Percentiles rank a stretch among this genome's conserved stretches.
These are phyloP conservation scores for Cyberlindnera suaveolens DNA, from an alignment of 805 yeast genomes.

Conservation along the genomic window DNA sequence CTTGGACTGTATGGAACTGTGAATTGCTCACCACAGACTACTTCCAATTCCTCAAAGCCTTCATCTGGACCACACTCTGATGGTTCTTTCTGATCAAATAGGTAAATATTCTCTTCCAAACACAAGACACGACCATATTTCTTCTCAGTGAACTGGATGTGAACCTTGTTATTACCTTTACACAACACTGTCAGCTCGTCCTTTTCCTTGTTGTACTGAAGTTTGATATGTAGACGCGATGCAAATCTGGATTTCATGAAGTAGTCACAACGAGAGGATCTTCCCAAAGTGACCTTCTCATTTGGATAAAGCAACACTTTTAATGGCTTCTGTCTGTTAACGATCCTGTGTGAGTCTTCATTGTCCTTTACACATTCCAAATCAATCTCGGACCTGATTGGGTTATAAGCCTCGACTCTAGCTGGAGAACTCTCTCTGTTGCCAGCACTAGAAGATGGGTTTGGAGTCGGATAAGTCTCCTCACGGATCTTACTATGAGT, in stretches of 20 bases:
- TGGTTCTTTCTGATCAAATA: conserved; percentile 11
- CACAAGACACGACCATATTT: conserved; percentile 27
- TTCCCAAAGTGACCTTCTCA: conserved; percentile 30
- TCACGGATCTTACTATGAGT: conserved; percentile 13
- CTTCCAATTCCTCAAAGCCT: conserved; percentile 34
- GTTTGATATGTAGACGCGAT: conserved; percentile 59
- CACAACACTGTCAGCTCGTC: conserved; percentile 54
- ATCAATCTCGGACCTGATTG: conserved; percentile 2
- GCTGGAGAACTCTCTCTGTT: conserved; percentile 27
- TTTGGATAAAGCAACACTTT: conserved; percentile 16
- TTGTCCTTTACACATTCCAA: neutral
- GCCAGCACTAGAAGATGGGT: conserved; percentile 57
- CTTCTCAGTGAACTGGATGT: conserved; percentile 52
- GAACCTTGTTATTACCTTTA: conserved; percentile 77
- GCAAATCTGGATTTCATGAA: conserved; percentile 46
- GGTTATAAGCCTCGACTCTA: conserved; percentile 7
- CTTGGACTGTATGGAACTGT: conserved; percentile 58
- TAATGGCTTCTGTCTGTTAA: conserved; percentile 4
- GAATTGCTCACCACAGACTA: conserved; percentile 58
- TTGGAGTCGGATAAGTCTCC: conserved; percentile 58
- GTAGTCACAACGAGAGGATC: conserved; percentile 55
- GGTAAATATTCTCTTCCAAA: conserved; percentile 19
- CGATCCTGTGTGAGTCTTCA: conserved; percentile 3
- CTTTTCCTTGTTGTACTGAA: conserved; percentile 36
- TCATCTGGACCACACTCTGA: conserved; percentile 10